These are phyloP conservation scores for Salvia hispanica DNA, from an alignment of 257 asterid species.

Conservation along the genomic window DNA sequence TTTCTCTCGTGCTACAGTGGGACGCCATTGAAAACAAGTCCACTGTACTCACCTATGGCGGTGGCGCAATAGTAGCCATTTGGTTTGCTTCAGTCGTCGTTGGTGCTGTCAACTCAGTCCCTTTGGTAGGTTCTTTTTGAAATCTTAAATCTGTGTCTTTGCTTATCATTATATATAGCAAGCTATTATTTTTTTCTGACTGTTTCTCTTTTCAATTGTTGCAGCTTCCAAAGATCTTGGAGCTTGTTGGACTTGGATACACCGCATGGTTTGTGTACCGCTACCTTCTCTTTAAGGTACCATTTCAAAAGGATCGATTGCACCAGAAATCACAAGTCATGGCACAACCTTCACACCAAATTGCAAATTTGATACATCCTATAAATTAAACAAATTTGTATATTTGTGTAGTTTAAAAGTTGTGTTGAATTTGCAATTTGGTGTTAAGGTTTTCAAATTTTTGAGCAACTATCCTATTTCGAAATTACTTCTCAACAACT, in stretches of 20 bases:
- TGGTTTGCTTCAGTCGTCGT: slow-evolving; percentile 86
- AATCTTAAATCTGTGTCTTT: neutral
- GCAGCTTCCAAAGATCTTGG: slow-evolving; percentile 91
- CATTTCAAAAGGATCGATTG: neutral
- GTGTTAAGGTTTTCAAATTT: too few species aligned
- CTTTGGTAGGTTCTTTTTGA: slow-evolving; percentile 60
- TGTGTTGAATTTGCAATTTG: too few species aligned
- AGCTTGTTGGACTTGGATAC: slow-evolving; percentile 89
- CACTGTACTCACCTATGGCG: slow-evolving; percentile 80
- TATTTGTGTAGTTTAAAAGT: too few species aligned
- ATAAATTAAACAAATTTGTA: too few species aligned
- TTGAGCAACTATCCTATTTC: neutral
- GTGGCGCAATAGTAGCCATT: slow-evolving; percentile 81
- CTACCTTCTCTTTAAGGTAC: slow-evolving; percentile 89
- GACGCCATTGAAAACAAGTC: slow-evolving; percentile 93
- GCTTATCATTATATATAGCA: neutral
- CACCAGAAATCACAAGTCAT: too few species aligned
- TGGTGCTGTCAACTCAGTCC: slow-evolving; percentile 91
- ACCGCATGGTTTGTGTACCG: slow-evolving; percentile 97
- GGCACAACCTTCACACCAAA: too few species aligned
- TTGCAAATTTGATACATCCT: too few species aligned
- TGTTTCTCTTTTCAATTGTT: neutral
- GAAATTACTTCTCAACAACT: neutral
- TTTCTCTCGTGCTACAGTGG: slow-evolving; percentile 54
- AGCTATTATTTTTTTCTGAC: neutral